These are phyloP conservation scores for Rhodotorula sp. DNA, from an alignment of 1,284 basidiomycete species.

Conservation along the genomic window DNA sequence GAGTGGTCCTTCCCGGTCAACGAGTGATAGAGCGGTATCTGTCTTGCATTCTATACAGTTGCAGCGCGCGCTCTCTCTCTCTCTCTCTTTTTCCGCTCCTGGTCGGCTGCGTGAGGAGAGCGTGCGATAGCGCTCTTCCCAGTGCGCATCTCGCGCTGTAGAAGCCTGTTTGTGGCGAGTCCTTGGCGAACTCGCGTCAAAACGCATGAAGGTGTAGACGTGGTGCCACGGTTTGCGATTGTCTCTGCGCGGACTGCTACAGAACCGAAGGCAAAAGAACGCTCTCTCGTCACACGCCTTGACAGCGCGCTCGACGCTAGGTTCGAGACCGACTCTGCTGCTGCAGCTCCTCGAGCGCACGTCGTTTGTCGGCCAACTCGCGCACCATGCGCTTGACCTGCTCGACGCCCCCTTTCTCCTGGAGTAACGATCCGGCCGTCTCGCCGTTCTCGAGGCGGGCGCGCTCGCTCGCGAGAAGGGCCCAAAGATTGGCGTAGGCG, in stretches of 20 bases:
- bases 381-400: constrained; percentile 5
- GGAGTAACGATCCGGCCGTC: background rate
- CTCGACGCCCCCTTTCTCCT: background rate
- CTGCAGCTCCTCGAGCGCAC: constrained; percentile 3
- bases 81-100: background rate
- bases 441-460: constrained; percentile 6
- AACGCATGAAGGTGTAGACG: too few species aligned
- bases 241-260: too few species aligned
- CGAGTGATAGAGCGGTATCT: background rate
- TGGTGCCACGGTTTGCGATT: too few species aligned
- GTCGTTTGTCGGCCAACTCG: background rate
- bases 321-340: too few species aligned
- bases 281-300: too few species aligned
- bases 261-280: background rate
- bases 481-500: constrained; percentile 15
- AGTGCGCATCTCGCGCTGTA: too few species aligned
- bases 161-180: too few species aligned
- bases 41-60: background rate
- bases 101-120: too few species aligned
- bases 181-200: too few species aligned
- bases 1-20: constrained; percentile 62
- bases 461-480: constrained; percentile 7
- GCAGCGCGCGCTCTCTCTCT: background rate
- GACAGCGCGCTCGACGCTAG: too few species aligned
- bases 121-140: background rate